Evolutionary conservation across 768 basidiomycete species (phyloP).

Genomic region (Epithele typhae): DNA sequence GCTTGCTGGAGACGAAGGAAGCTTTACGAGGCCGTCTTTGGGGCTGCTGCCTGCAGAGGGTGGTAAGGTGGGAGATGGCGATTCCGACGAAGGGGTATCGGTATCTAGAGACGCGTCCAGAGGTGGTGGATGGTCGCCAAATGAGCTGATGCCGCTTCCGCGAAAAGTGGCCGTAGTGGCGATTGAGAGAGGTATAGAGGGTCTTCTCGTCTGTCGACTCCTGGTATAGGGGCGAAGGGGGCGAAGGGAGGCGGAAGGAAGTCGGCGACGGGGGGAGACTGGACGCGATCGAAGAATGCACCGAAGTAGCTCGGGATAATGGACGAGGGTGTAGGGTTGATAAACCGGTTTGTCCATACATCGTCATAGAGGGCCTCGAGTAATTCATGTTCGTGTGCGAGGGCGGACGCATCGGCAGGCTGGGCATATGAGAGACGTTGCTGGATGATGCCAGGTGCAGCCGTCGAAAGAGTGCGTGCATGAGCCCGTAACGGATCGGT

Average conservation of each 20-base stretch:
- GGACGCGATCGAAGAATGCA: slow-evolving; percentile 65
- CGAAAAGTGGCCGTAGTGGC: too few relatives aligned
- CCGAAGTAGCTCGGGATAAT: slow-evolving; percentile 67
- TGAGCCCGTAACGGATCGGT: slow-evolving; percentile 60
- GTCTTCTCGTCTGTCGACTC: too few relatives aligned
- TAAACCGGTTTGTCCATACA: slow-evolving; percentile 67
- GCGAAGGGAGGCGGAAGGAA: slow-evolving; percentile 71
- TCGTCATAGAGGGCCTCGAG: slow-evolving; percentile 63
- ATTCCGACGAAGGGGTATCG: slow-evolving; percentile 2
- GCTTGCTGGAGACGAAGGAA: too few relatives aligned
- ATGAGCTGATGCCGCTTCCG: too few relatives aligned
- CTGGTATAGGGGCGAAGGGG: slow-evolving; percentile 47
- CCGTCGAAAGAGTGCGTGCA: slow-evolving; percentile 34
- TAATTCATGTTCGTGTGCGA: slow-evolving; percentile 61
- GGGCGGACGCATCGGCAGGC: slow-evolving; percentile 3
- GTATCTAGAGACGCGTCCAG: too few relatives aligned
- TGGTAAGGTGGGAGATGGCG: slow-evolving; percentile 7
- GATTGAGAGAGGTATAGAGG: too few relatives aligned
- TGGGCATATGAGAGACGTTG: slow-evolving; percentile 18
- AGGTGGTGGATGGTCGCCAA: too few relatives aligned
- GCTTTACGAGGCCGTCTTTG: slow-evolving; percentile 1
- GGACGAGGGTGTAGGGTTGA: slow-evolving; percentile 65
- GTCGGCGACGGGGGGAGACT: slow-evolving; percentile 52
- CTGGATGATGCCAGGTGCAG: slow-evolving; percentile 48
- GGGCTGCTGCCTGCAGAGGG: slow-evolving; percentile 4